Base-by-base conservation (phyloP, 108 stramenopile genomes). In the Skeletonema grethae region DNA sequence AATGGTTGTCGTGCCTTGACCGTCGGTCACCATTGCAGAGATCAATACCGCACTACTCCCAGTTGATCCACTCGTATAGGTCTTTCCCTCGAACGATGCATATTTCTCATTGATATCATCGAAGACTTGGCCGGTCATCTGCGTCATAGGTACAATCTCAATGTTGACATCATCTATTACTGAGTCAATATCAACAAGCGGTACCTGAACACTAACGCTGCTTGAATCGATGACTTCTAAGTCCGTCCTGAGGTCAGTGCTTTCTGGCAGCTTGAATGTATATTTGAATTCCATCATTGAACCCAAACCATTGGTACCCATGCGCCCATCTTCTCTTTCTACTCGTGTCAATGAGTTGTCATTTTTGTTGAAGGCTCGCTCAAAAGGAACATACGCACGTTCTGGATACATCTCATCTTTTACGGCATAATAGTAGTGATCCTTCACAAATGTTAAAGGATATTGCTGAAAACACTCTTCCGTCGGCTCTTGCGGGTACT, bases 201-300 rank as follows among this genome's bases (percentile, higher is more conserved):
- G 16, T 18, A 48, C 7, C 46, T 45, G 15, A 45, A 45, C 43
- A 45, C 43, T 45, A 12, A 39, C 2, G 38, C 12, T 39, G 38
- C 11, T 39, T 11, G 41, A 22, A 22, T 53, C 2, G n/a, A 22
- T 53, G 7, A 53, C 18, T 22, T 43, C 9, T n/a, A 34, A 24
- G 53, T 59, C 20, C 18, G 38, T 62, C 46, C 48, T 35, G 30
- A 77, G 56, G 5, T 43, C 76, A 7, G 28, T 39, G 15, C 58
- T 38, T 3, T 60, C 30, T 15, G 77, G 77, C 31, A 78, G 50
- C 36, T 39, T 50, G n/a, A 78, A 61, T 41, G 58, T 24, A 56
- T 78, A 78, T 11, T 28, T 16, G 16, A 78, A 78, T 43, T 67
- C 65, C 65, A 69, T 71, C 77, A 72, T 78, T 22, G 20, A 7